Conservation (phyloP, 805 yeast species). For the Maudiozyma pseudohumilis region DNA sequence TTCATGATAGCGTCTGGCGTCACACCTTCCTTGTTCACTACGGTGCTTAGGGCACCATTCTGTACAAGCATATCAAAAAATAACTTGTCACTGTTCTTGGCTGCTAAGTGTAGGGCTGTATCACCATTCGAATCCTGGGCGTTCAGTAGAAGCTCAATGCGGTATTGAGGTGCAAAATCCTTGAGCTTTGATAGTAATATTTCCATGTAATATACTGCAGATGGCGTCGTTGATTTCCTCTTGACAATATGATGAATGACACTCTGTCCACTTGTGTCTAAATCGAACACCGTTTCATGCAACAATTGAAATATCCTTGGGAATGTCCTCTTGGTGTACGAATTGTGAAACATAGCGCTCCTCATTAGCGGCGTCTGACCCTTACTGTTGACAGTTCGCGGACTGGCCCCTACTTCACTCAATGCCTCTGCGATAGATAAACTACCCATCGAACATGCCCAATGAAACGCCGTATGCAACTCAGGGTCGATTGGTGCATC, state of each 20-base stretch:
- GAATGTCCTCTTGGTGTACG: constrained; percentile 71
- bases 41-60: constrained; percentile 34
- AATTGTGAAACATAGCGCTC: constrained; percentile 77
- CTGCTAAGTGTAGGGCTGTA: constrained; percentile 82
- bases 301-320: constrained; percentile 68
- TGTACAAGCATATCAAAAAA: constrained; percentile 22
- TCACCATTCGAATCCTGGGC: constrained; percentile 73
- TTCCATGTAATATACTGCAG: constrained; percentile 77
- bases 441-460: constrained; percentile 97
- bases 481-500: constrained; percentile 83
- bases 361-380: constrained; percentile 88
- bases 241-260: constrained; percentile 76
- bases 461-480: constrained; percentile 89
- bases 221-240: constrained; percentile 62
- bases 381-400: constrained; percentile 47
- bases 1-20: constrained; percentile 25
- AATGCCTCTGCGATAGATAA: constrained; percentile 66
- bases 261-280: constrained; percentile 65
- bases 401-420: constrained; percentile 58
- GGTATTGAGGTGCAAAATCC: constrained; percentile 50
- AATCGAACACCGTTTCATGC: constrained; percentile 64
- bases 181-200: constrained; percentile 63
- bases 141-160: constrained; percentile 45
- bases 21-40: constrained; percentile 33
- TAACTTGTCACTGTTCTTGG: constrained; percentile 56